Conservation (phyloP, 2,329 filamentous ascomycete genomes). For the Diaporthe amygdali region DNA sequence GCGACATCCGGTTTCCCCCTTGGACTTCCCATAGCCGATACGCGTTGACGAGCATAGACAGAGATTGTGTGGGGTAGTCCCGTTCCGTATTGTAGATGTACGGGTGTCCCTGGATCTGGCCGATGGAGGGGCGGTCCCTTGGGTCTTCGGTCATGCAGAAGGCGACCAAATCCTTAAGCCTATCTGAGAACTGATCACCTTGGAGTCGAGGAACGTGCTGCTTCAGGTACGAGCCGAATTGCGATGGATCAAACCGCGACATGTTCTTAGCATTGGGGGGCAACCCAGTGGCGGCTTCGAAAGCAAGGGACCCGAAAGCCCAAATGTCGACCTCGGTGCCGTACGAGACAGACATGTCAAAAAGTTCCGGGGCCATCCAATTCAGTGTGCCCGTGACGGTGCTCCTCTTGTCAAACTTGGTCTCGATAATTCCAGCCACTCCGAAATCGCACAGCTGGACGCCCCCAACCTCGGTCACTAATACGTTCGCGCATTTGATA, state of each 20-base stretch:
- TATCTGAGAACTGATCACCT: constrained; percentile 72
- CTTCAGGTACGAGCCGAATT: constrained; percentile 63
- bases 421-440: constrained; percentile 79
- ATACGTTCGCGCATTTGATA: constrained; percentile 79
- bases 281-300: constrained; percentile 79
- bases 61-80: constrained; percentile 66
- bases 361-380: constrained; percentile 86
- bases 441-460: constrained; percentile 88
- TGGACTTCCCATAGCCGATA: constrained; percentile 79
- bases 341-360: constrained; percentile 68
- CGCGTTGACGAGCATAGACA: constrained; percentile 71
- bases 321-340: constrained; percentile 81
- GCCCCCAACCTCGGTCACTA: constrained; percentile 76
- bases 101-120: constrained; percentile 70
- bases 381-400: constrained; percentile 84
- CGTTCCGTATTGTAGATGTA: constrained; percentile 70
- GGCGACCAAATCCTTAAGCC: constrained; percentile 72
- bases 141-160: constrained; percentile 76
- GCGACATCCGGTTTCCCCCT: constrained; percentile 71
- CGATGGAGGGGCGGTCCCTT: constrained; percentile 70
- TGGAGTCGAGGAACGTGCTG: constrained; percentile 71
- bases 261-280: constrained; percentile 71
- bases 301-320: constrained; percentile 83
- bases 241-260: constrained; percentile 47
- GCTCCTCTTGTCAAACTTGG: constrained; percentile 75